Percentiles rank a stretch among this genome's conserved stretches.
Evolutionary conservation across 371 early-diverging fungal species (phyloP).

Genomic region (Rozella allomycis): DNA sequence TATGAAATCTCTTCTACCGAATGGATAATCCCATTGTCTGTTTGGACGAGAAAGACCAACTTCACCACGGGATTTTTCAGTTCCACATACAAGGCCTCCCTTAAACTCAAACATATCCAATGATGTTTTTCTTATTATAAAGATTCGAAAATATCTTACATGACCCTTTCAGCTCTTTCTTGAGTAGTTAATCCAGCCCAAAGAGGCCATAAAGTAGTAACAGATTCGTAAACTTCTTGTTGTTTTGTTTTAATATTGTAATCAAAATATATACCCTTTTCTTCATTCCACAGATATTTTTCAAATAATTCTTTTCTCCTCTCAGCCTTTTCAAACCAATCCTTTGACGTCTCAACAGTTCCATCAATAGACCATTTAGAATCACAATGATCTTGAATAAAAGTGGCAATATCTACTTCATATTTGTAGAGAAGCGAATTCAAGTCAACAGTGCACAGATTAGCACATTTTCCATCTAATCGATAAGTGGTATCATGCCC

Average conservation of each 20-base stretch:
- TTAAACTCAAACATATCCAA: slow-evolving; percentile 45
- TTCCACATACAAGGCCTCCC: slow-evolving; percentile 72
- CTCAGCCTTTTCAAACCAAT: slow-evolving; percentile 5
- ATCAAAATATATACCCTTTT: slow-evolving; percentile 55
- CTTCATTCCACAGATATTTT: slow-evolving; percentile 50
- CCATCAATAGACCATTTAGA: slow-evolving; percentile 2
- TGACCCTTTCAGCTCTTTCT: slow-evolving; percentile 36
- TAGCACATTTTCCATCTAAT: slow-evolving; percentile 69
- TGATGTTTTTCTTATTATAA: slow-evolving; percentile 4
- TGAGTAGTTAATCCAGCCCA: slow-evolving; percentile 47
- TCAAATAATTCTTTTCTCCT: slow-evolving; percentile 24
- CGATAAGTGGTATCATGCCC: slow-evolving; percentile 93
- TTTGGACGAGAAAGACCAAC: slow-evolving; percentile 60
- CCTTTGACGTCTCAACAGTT: background rate
- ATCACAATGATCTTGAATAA: slow-evolving; percentile 21
- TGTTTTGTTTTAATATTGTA: slow-evolving; percentile 35
- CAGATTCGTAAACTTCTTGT: slow-evolving; percentile 42
- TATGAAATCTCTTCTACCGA: slow-evolving; percentile 23
- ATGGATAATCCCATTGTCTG: slow-evolving; percentile 72
- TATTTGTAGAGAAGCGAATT: slow-evolving; percentile 81
- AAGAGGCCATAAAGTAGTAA: slow-evolving; percentile 49
- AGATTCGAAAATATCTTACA: slow-evolving; percentile 2
- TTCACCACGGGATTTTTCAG: slow-evolving; percentile 55
- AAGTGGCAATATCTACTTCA: slow-evolving; percentile 63
- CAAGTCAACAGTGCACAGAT: slow-evolving; percentile 74